These are phyloP conservation scores for Tubosaeta sp. DNA, from an alignment of 768 basidiomycete species.

Conservation along the genomic window DNA sequence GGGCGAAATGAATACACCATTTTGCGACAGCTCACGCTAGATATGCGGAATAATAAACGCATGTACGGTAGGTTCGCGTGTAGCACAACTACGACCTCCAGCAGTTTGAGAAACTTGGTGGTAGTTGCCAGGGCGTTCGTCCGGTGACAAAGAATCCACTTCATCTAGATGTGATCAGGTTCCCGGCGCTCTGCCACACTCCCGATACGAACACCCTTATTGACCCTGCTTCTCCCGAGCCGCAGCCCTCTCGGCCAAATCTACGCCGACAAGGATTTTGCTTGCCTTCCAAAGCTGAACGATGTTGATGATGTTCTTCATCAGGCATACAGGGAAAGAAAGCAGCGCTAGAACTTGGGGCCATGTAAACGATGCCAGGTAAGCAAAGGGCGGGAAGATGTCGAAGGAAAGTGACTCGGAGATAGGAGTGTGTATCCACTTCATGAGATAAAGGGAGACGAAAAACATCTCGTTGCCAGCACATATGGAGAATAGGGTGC, in stretches of 20 bases:
- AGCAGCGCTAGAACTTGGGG: slow-evolving; percentile 64
- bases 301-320: slow-evolving; percentile 90
- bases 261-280: slow-evolving; percentile 90
- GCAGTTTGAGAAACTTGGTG: background rate
- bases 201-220: slow-evolving; percentile 2
- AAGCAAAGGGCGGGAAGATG: slow-evolving; percentile 16
- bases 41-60: slow-evolving; percentile 5
- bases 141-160: slow-evolving; percentile 5
- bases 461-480: slow-evolving; percentile 96
- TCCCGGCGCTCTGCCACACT: background rate
- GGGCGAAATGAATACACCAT: slow-evolving; percentile 11
- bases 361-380: slow-evolving; percentile 53
- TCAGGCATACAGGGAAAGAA: slow-evolving; percentile 62
- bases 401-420: slow-evolving; percentile 23
- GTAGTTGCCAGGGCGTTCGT: slow-evolving; percentile 11
- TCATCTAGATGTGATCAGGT: slow-evolving; percentile 12
- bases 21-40: slow-evolving; percentile 6
- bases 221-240: slow-evolving; percentile 39
- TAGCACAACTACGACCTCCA: slow-evolving; percentile 2
- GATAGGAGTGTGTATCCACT: slow-evolving; percentile 74
- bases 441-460: slow-evolving; percentile 90
- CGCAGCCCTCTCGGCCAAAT: slow-evolving; percentile 78
- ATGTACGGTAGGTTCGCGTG: slow-evolving; percentile 7
- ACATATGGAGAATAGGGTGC: slow-evolving; percentile 87
- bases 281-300: slow-evolving; percentile 99